Conservation (phyloP, 305 asterid species). For the Fraxinus sp. region DNA sequence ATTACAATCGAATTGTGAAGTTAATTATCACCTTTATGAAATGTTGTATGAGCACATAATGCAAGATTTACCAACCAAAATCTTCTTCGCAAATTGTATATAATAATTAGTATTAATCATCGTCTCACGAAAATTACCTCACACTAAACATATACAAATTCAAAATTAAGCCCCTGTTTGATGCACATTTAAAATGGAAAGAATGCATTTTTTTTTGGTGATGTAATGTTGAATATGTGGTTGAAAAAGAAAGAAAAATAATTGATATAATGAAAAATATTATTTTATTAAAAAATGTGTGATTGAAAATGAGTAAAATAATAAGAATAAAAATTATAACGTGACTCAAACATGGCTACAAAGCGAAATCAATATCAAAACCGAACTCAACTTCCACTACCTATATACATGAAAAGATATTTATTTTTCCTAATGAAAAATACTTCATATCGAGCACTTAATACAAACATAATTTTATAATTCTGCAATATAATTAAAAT, state of each 20-base stretch:
- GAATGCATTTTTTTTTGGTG: too few relatives aligned
- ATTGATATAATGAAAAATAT: too few relatives aligned
- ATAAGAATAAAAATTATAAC: too few relatives aligned
- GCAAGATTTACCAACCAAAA: background rate
- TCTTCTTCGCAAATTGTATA: background rate
- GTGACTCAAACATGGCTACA: too few relatives aligned
- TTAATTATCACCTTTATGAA: too few relatives aligned
- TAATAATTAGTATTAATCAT: background rate
- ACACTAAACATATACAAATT: background rate
- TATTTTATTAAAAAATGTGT: too few relatives aligned
- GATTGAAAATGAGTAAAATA: too few relatives aligned
- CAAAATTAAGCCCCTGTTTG: background rate
- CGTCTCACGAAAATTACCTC: background rate
- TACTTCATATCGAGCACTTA: background rate
- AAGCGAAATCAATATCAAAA: background rate
- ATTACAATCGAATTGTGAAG: too few relatives aligned
- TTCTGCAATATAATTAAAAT: background rate
- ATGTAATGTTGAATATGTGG: too few relatives aligned
- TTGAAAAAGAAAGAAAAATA: too few relatives aligned
- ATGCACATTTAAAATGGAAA: too few relatives aligned
- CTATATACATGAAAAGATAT: background rate
- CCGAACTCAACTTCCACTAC: background rate
- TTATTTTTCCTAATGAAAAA: background rate
- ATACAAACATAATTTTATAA: background rate
- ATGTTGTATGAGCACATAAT: too few relatives aligned